phyloP scores from a whole-genome alignment of 805 yeast genomes.

The Myxozyma monticola region DNA sequence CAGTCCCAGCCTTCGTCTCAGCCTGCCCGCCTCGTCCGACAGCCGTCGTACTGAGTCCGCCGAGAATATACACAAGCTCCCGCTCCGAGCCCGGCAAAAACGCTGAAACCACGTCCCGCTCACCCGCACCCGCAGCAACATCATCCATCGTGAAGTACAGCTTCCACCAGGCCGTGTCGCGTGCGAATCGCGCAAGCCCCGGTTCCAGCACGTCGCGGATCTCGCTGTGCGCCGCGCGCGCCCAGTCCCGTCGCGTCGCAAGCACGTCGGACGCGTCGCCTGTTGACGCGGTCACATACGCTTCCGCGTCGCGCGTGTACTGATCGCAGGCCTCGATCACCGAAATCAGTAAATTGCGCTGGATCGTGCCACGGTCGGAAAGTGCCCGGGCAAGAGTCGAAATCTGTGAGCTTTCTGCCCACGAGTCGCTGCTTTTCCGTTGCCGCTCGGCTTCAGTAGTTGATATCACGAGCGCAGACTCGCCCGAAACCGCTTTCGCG shows the following conservation, averaged over 20 bases:
- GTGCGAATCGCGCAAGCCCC: conserved; percentile 30
- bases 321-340: conserved; percentile 36
- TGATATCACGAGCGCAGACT: conserved; percentile 14
- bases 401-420: conserved; percentile 9
- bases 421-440: background rate
- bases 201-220: conserved; percentile 39
- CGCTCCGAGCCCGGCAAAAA: conserved; percentile 38
- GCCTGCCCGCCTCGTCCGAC: background rate
- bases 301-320: conserved; percentile 29
- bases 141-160: conserved; percentile 42
- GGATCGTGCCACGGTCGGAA: conserved; percentile 12
- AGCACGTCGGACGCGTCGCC: conserved; percentile 2
- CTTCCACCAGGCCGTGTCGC: conserved; percentile 40
- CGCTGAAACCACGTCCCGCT: conserved; percentile 20
- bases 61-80: conserved; percentile 37
- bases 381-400: conserved; percentile 2
- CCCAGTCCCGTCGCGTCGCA: conserved; percentile 35
- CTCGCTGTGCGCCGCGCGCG: conserved; percentile 42
- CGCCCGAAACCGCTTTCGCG: background rate
- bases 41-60: conserved; percentile 32
- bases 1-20: background rate
- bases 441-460: conserved; percentile 6
- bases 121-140: conserved; percentile 34
- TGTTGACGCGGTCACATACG: conserved; percentile 4
- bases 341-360: conserved; percentile 24